Base-by-base conservation (phyloP, 371 early-diverging fungal species). In the Batkoa obscura region DNA sequence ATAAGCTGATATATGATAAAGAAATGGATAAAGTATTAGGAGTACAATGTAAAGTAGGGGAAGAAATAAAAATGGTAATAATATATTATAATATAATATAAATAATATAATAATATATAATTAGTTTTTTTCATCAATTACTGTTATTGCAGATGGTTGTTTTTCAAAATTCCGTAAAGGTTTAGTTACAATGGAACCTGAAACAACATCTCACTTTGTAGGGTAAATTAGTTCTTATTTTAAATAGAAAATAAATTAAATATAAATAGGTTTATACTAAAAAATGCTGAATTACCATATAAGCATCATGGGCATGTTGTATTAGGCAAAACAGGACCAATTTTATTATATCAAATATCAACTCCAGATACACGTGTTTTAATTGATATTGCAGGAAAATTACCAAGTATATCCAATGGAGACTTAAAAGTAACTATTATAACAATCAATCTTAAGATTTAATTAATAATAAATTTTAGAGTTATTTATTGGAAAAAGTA, bases 341-440 rank as follows among this genome's bases (percentile, higher is more conserved):
- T 94, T n/a, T 72, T 96, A 12, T 75, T 96, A 69, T 96, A 96
- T 69, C 94, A 90, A 67, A 88, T 94, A 61, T 81, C 81, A 6
- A 72, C 84, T 32, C 71, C 79, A 60, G 93, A 94, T 55, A 90
- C 92, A 0, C 83, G 97, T 8, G 81, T 93, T 36, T 68, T 96
- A 35, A 79, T 94, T 0, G 97, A 96, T 66, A 73, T 96, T 10
- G 94, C 94, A 3, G 93, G 91, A 12, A 73, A 83, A 53, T 66
- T 94, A 48, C 94, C 93, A 2, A 72, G 69, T 36, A 72, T 65
- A 13, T 60, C 73, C n/a, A 70, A 64, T 50, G 84, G 84, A 0
- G 83, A 71, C 3, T 59, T 84, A 32, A 78, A 79, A 43, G 58
- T 50, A 41, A 45, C 55, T 30, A 15, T 12, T 4, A 23, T 23